Percentiles rank a stretch among this genome's conserved stretches.
These are phyloP conservation scores for Arctium lappa DNA, from an alignment of 129 eudicot genomes.

Conservation along the genomic window DNA sequence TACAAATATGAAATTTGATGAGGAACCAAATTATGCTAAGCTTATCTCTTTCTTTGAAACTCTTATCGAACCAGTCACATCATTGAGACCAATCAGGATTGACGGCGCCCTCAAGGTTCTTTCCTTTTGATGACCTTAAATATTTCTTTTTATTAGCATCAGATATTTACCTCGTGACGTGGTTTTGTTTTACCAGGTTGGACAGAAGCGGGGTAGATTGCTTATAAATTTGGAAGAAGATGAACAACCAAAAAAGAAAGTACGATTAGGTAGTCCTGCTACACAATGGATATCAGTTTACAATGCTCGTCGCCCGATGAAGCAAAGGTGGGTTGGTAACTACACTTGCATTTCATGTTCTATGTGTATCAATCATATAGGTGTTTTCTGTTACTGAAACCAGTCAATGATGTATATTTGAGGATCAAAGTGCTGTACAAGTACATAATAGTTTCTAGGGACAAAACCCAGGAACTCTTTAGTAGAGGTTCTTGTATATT, in stretches of 20 bases:
- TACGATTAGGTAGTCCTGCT: slow-evolving; percentile 73
- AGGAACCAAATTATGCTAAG: slow-evolving; percentile 56
- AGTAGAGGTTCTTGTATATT: no score
- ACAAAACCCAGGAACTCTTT: no score
- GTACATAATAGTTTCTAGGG: no score
- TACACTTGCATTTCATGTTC: neutral
- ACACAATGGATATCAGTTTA: slow-evolving; percentile 83
- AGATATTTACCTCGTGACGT: slow-evolving; percentile 17
- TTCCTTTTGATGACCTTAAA: neutral
- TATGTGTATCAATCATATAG: neutral
- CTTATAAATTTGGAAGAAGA: slow-evolving; percentile 46
- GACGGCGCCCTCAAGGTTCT: slow-evolving; percentile 63
- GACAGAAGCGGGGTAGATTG: slow-evolving; percentile 54
- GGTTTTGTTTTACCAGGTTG: slow-evolving; percentile 31
- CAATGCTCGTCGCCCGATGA: slow-evolving; percentile 79
- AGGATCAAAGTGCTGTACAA: no score
- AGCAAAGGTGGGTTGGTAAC: slow-evolving; percentile 54
- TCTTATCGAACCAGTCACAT: slow-evolving; percentile 40
- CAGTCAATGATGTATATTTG: no score
- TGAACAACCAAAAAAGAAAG: slow-evolving; percentile 59
- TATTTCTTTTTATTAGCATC: neutral
- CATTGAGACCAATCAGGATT: slow-evolving; percentile 47
- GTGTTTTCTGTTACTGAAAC: no score
- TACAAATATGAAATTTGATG: slow-evolving; percentile 51
- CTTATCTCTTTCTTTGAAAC: slow-evolving; percentile 46